phyloP scores from a whole-genome alignment of 2,329 filamentous ascomycete species.

The Diaporthe eres region DNA sequence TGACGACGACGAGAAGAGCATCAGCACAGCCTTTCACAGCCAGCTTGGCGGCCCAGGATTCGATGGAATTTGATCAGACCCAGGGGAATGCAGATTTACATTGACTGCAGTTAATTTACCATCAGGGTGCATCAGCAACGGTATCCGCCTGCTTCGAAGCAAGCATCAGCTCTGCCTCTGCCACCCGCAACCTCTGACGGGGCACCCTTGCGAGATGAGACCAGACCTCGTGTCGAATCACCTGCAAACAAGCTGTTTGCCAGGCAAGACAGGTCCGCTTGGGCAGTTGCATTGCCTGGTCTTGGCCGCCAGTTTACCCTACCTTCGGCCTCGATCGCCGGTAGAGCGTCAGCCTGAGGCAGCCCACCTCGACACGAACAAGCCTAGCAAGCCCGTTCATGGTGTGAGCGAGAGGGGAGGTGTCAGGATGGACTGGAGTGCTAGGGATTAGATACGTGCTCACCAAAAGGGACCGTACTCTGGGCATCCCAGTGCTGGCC shows the following conservation, averaged over 20 bases:
- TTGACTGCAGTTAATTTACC: slow-evolving; percentile 32
- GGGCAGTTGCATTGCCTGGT: not conserved
- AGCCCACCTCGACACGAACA: slow-evolving; percentile 14
- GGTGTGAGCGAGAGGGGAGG: slow-evolving; percentile 11
- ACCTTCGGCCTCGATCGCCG: not conserved
- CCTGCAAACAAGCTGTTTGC: slow-evolving; percentile 23
- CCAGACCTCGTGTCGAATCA: slow-evolving; percentile 2
- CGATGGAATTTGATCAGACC: slow-evolving; percentile 56
- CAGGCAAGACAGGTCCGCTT: slow-evolving; percentile 2
- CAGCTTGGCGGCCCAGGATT: slow-evolving; percentile 79
- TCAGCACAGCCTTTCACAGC: slow-evolving; percentile 96
- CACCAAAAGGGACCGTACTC: not conserved
- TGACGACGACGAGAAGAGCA: slow-evolving; percentile 95
- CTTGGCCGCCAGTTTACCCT: not conserved
- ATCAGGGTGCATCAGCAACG: slow-evolving; percentile 27
- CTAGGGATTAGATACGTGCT: not conserved
- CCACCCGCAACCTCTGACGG: slow-evolving; percentile 26
- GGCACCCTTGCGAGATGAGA: slow-evolving; percentile 15
- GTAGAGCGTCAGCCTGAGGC: not conserved
- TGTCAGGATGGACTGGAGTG: not conserved
- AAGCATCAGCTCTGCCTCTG: slow-evolving; percentile 23
- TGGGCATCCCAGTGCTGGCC: slow-evolving; percentile 8
- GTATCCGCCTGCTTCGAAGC: slow-evolving; percentile 21
- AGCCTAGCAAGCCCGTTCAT: slow-evolving; percentile 20
- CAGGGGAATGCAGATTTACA: slow-evolving; percentile 42